Conservation (phyloP, 257 asterid species). For the Agastache rugosa region DNA sequence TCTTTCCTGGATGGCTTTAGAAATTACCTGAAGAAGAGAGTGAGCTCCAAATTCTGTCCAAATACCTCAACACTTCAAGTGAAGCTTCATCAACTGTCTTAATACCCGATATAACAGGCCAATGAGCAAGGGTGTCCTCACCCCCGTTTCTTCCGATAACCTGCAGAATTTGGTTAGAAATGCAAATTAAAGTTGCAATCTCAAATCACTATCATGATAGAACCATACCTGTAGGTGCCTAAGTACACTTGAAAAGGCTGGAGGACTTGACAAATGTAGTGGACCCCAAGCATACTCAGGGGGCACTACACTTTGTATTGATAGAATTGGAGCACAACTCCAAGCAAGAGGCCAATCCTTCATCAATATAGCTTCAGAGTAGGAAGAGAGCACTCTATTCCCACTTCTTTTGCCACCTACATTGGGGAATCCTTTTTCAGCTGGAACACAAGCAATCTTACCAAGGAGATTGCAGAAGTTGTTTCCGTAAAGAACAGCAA, state of each 20-base stretch:
- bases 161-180: conserved; percentile 45
- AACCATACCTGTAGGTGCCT: conserved; percentile 80
- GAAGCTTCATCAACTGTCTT: conserved; percentile 92
- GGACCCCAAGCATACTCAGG: conserved; percentile 96
- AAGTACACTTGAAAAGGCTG: conserved; percentile 67
- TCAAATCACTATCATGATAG: conserved; percentile 33
- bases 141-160: conserved; percentile 82
- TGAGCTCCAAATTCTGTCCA: conserved; percentile 74
- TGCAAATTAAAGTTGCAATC: conserved; percentile 35
- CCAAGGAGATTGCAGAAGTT: conserved; percentile 88
- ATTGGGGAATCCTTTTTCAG: conserved; percentile 87
- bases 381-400: conserved; percentile 86
- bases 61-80: conserved; percentile 74
- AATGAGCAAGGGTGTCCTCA: conserved; percentile 92
- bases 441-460: conserved; percentile 85
- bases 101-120: conserved; percentile 82
- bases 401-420: conserved; percentile 72
- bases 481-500: conserved; percentile 87
- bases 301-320: conserved; percentile 79
- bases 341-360: conserved; percentile 98
- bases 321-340: conserved; percentile 91
- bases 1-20: conserved; percentile 28
- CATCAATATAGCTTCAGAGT: conserved; percentile 72
- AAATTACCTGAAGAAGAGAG: conserved; percentile 78
- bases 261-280: conserved; percentile 89